These are phyloP conservation scores for Ajuga reptans DNA, from an alignment of 305 asterid genomes.

Conservation along the genomic window DNA sequence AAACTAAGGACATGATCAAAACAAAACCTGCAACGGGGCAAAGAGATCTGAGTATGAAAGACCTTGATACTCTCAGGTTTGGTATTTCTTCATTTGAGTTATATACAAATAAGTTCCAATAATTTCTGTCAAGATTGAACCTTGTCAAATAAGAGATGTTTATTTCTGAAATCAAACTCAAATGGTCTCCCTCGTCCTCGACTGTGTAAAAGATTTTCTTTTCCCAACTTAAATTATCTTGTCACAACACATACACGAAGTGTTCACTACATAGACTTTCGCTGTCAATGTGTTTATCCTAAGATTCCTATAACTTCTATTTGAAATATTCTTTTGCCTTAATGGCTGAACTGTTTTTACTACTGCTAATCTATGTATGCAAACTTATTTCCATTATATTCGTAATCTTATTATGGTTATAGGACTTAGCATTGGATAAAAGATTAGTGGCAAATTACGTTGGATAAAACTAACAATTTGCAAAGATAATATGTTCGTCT, in stretches of 20 bases:
- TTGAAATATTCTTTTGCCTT: neutral
- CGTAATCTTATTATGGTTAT: neutral
- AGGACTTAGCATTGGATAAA: neutral
- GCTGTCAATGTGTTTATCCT: neutral
- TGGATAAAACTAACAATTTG: constrained; percentile 11
- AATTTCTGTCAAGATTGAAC: neutral
- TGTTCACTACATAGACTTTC: neutral
- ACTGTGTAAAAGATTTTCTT: neutral
- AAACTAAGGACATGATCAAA: constrained; percentile 21
- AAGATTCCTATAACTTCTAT: neutral
- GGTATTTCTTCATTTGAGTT: constrained; percentile 20
- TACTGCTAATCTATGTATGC: neutral
- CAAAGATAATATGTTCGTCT: constrained; percentile 19
- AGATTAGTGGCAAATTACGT: constrained; percentile 1
- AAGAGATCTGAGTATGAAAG: constrained; percentile 29
- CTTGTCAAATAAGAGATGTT: neutral
- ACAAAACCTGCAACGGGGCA: constrained; percentile 27
- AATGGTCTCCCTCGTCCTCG: constrained; percentile 10
- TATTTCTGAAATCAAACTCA: constrained; percentile 1
- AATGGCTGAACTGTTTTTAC: neutral
- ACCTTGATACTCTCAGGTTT: constrained; percentile 38
- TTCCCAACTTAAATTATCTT: neutral
- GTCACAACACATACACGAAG: no score
- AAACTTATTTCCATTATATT: neutral
- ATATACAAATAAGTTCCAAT: constrained; percentile 9